Evolutionary conservation across 495 filamentous ascomycete species (phyloP).

Genomic region (Aspergillus panamensis): DNA sequence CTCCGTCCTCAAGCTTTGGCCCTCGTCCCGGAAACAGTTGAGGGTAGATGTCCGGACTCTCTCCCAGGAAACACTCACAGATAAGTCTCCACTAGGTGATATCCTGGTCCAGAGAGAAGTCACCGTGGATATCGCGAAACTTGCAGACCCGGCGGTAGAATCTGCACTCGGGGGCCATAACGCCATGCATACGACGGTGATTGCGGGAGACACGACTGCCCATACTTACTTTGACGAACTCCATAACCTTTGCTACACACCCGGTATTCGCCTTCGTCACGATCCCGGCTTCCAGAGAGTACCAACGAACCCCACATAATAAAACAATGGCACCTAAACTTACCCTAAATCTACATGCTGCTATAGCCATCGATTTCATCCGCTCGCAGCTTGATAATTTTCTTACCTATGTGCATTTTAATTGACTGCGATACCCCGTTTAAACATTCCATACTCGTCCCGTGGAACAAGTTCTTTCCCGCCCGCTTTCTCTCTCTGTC

Average conservation of each 20-base stretch:
- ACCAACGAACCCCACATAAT: background rate
- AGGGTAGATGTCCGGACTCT: conserved; percentile 3
- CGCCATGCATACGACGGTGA: conserved; percentile 30
- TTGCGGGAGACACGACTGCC: conserved; percentile 29
- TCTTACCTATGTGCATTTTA: background rate
- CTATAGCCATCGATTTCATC: background rate
- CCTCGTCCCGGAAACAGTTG: conserved; percentile 22
- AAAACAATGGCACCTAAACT: background rate
- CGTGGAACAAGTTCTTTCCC: background rate
- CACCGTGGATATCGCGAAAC: conserved; percentile 45
- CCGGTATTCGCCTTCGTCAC: conserved; percentile 32
- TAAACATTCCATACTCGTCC: background rate
- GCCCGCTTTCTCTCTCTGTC: background rate
- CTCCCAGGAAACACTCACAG: conserved; percentile 33
- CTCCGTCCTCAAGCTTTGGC: conserved; percentile 34
- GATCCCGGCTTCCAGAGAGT: conserved; percentile 22
- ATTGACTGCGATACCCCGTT: background rate
- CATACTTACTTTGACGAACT: conserved; percentile 44
- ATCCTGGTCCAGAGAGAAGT: conserved; percentile 55
- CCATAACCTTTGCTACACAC: conserved; percentile 42
- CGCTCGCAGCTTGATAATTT: background rate
- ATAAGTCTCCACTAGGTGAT: conserved; percentile 36
- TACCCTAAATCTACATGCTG: too few relatives aligned
- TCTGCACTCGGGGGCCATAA: conserved; percentile 20
- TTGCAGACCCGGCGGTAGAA: conserved; percentile 29